Percentiles rank a stretch among this genome's conserved stretches.
Evolutionary conservation across 1,284 basidiomycete species (phyloP).

Genomic region (Pyrrhoderma noxium): DNA sequence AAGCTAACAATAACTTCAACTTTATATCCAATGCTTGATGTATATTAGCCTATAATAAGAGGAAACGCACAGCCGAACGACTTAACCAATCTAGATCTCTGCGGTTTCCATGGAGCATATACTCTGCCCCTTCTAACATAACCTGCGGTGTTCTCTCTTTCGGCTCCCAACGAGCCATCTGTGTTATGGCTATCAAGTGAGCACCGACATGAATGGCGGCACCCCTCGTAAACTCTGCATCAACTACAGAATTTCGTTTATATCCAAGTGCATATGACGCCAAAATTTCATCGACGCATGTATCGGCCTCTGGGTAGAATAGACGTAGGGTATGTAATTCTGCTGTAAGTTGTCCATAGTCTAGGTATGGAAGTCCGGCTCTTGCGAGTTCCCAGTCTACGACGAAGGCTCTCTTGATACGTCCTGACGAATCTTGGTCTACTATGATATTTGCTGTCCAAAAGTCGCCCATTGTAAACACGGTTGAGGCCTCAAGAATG

Average conservation of each 20-base stretch:
- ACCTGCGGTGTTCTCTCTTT: slow-evolving; percentile 38
- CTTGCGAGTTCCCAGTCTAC: slow-evolving; percentile 56
- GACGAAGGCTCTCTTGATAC: slow-evolving; percentile 32
- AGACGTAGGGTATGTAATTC: slow-evolving; percentile 43
- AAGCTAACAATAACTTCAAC: no score
- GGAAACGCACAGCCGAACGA: slow-evolving; percentile 19
- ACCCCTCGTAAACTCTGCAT: slow-evolving; percentile 23
- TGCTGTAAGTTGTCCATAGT: slow-evolving; percentile 53
- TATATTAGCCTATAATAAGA: no score
- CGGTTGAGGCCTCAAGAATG: slow-evolving; percentile 32
- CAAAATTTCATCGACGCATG: slow-evolving; percentile 27
- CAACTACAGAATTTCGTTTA: slow-evolving; percentile 21
- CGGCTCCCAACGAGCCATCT: slow-evolving; percentile 37
- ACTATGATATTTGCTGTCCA: slow-evolving; percentile 60
- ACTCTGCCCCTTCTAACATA: slow-evolving; percentile 39
- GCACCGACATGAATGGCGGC: slow-evolving; percentile 40
- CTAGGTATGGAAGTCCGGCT: slow-evolving; percentile 43
- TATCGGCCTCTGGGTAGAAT: slow-evolving; percentile 35
- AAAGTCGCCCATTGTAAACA: slow-evolving; percentile 49
- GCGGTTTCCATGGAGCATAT: slow-evolving; percentile 33
- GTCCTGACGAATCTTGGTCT: slow-evolving; percentile 21
- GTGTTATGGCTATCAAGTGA: slow-evolving; percentile 41
- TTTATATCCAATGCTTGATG: no score
- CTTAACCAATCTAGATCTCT: slow-evolving; percentile 27
- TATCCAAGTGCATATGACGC: slow-evolving; percentile 40